phyloP scores from a whole-genome alignment of 371 early-diverging fungal genomes.

The Syncephalastrum contaminatum region DNA sequence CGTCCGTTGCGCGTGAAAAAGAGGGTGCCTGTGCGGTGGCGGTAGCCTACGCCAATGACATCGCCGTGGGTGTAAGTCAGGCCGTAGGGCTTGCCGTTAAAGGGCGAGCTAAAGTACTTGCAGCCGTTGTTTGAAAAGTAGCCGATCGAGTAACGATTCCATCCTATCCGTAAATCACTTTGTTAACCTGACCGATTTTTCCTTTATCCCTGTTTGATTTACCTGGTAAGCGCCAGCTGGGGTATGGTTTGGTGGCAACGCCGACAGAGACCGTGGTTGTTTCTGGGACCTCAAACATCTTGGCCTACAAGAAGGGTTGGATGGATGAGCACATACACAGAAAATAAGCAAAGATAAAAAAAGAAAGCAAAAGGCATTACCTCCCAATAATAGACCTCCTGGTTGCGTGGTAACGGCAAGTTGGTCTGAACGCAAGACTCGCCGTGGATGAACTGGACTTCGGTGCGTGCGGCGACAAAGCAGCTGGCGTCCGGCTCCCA shows the following conservation, averaged over 20 bases:
- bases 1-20: slow-evolving; percentile 84
- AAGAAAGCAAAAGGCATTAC: slow-evolving; percentile 10
- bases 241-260: slow-evolving; percentile 71
- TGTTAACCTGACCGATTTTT: neutral
- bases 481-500: slow-evolving; percentile 64
- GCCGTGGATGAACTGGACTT: slow-evolving; percentile 70
- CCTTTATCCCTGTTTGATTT: slow-evolving; percentile 8
- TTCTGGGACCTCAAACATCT: slow-evolving; percentile 64
- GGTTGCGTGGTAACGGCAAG: slow-evolving; percentile 73
- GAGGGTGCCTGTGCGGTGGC: slow-evolving; percentile 70
- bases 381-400: slow-evolving; percentile 77
- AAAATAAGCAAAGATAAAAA: neutral
- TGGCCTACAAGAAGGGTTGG: slow-evolving; percentile 38
- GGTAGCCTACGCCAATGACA: slow-evolving; percentile 77
- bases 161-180: slow-evolving; percentile 37
- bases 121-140: slow-evolving; percentile 67
- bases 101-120: slow-evolving; percentile 68
- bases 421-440: slow-evolving; percentile 82
- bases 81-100: slow-evolving; percentile 61
- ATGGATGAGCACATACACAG: neutral
- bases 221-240: slow-evolving; percentile 68
- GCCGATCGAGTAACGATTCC: slow-evolving; percentile 74
- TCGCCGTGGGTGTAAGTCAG: slow-evolving; percentile 66
- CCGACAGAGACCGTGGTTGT: slow-evolving; percentile 63
- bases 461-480: slow-evolving; percentile 77